Conservation (phyloP, 805 yeast genomes). For the Ogataea ramenticola region DNA sequence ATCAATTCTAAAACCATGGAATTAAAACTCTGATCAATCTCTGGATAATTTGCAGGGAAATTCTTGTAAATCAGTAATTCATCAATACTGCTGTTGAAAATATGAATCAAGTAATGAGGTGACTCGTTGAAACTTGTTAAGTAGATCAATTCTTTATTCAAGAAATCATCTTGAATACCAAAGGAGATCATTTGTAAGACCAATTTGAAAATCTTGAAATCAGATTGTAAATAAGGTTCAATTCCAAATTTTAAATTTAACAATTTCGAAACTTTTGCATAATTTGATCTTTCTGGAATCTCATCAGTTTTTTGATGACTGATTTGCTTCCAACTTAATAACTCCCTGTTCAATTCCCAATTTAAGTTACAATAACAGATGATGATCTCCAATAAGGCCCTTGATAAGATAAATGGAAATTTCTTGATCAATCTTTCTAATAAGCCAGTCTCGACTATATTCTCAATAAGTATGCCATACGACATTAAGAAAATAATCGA, state of each 20-base stretch:
- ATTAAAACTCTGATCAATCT: background rate
- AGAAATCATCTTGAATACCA: constrained; percentile 14
- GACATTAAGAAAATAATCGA: constrained; percentile 30
- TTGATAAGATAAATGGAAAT: constrained; percentile 16
- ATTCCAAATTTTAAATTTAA: constrained; percentile 23
- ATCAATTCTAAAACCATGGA: constrained; percentile 12
- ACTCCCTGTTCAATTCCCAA: constrained; percentile 27
- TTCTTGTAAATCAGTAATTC: background rate
- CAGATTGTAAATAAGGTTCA: constrained; percentile 15
- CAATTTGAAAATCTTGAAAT: constrained; percentile 14
- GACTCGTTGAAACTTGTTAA: constrained; percentile 12
- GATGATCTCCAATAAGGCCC: constrained; percentile 32
- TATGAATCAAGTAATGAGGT: constrained; percentile 10
- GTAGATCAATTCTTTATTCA: constrained; percentile 18
- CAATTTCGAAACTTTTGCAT: background rate
- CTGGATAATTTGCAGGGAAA: background rate
- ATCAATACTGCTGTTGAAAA: background rate
- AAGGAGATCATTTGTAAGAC: constrained; percentile 7
- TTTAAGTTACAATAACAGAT: constrained; percentile 39
- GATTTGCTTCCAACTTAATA: background rate
- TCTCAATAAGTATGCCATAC: constrained; percentile 32
- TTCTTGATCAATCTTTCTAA: constrained; percentile 25
- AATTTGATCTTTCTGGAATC: constrained; percentile 16
- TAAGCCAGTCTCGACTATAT: constrained; percentile 31
- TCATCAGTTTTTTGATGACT: constrained; percentile 4